Evolutionary conservation across 768 basidiomycete species (phyloP), one percentile per base, ranked within the genome.

Genomic region (Coprinellus micaceus): DNA sequence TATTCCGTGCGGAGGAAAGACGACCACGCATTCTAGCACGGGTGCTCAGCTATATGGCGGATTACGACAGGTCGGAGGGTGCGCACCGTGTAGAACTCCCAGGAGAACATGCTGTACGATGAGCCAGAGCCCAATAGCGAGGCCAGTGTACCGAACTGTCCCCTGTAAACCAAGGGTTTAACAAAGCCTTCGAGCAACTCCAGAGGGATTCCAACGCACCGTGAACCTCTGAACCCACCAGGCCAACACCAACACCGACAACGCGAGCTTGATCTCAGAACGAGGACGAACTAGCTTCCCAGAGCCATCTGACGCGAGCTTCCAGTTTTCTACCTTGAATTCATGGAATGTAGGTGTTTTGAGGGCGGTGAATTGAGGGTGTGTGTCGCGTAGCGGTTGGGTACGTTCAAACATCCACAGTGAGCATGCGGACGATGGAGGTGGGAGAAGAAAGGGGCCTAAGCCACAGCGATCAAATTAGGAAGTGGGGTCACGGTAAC

Each of bases 1-100:
- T 40, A 93, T 73, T 11, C 90, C 90, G 52, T 87, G 82, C 1
- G 76, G 72, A 7, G 85, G 84, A 44, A 91, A 66, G 36, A 87
- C 74, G 41, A 90, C 68, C 3, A 91, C 71, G 19, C 88, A 89
- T 71, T 92, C 90, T 91, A 43, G 9, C 28, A 15, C 21, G 19
- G 21, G 33, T 40, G 6, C 26, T 39, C 33, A 19, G 44, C 36
- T 46, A 11, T 57, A 33, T 24, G 33, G 21, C 19, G 25, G 52
- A 47, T 15, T 57, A 63, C 68, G 68, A 56, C 58, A 67, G 25
- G 61, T 29, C 39, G 56, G 22, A 15, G 43, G 19, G 11, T 15
- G 22, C 55, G 5, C 15, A 56, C 55, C 55, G 43, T 50, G 39
- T 11, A 43, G 12, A 1, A 56, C 22, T 6, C 24, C 26, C 11